These are phyloP conservation scores for Blakeslea trispora DNA, from an alignment of 371 early-diverging fungal species.

Conservation along the genomic window DNA sequence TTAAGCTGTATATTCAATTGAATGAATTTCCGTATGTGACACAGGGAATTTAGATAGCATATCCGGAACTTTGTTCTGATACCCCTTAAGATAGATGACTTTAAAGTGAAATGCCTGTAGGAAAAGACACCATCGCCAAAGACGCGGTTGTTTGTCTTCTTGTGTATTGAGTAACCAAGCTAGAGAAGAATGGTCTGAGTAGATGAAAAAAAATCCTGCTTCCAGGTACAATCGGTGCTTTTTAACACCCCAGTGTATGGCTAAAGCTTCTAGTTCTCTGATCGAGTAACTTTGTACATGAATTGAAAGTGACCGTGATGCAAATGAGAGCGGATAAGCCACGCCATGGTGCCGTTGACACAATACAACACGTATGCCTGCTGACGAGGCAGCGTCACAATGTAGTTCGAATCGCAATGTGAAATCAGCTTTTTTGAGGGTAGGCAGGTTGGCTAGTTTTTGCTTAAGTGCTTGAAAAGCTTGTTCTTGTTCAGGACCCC, in stretches of 20 bases:
- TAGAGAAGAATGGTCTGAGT: conserved; percentile 11
- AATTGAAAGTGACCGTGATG: conserved; percentile 3
- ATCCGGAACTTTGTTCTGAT: not conserved
- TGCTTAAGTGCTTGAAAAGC: not conserved
- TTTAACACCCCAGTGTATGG: not conserved
- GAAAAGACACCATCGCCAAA: conserved; percentile 1
- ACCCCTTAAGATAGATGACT: not conserved
- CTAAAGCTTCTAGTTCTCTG: conserved; percentile 2
- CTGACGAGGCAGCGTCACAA: not conserved
- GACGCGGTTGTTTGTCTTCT: not conserved
- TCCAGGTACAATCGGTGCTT: conserved; percentile 9
- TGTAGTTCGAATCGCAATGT: not conserved
- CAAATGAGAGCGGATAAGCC: conserved; percentile 9
- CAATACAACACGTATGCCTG: conserved; percentile 2
- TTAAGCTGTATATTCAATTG: too few relatives aligned
- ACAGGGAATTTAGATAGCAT: not conserved
- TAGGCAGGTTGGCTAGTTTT: not conserved
- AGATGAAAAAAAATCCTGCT: conserved; percentile 2
- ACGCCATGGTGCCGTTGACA: not conserved
- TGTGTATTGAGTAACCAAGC: conserved; percentile 6
- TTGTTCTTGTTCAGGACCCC: conserved; percentile 2
- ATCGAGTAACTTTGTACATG: conserved; percentile 5
- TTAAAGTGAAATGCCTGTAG: conserved; percentile 7
- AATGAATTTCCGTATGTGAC: not conserved
- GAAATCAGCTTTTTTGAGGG: not conserved